Conservation (phyloP, 1,284 basidiomycete genomes). For the Moesziomyces antarcticus region DNA sequence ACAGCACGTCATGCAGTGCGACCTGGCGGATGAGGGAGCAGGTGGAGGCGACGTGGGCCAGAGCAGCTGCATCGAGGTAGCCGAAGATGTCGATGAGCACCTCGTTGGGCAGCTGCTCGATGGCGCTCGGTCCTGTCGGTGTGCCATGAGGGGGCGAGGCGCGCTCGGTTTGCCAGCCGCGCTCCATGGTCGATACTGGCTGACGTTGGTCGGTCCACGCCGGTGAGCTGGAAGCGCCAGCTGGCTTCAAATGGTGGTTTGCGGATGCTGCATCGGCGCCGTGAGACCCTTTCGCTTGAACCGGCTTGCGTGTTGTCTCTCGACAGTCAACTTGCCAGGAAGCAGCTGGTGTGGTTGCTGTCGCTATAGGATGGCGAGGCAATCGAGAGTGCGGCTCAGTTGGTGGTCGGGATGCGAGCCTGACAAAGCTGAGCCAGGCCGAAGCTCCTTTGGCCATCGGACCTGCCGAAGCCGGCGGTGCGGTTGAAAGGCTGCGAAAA, state of each 20-base stretch:
- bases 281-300: no score
- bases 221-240: background rate
- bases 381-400: no score
- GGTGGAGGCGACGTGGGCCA: slow-evolving; percentile 18
- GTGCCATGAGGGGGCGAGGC: background rate
- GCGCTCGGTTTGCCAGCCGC: background rate
- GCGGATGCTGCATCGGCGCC: slow-evolving; percentile 1
- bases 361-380: no score
- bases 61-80: slow-evolving; percentile 18
- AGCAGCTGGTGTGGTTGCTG: no score
- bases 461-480: no score
- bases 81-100: slow-evolving; percentile 37
- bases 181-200: slow-evolving; percentile 6
- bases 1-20: slow-evolving; percentile 33
- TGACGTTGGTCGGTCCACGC: background rate
- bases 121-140: background rate
- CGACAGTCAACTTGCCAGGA: no score
- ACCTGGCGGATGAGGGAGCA: slow-evolving; percentile 21
- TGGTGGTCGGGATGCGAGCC: no score
- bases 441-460: no score
- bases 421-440: no score
- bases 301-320: no score
- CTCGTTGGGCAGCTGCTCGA: slow-evolving; percentile 34
- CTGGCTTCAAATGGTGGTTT: slow-evolving; percentile 13
- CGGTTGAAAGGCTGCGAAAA: no score